These are phyloP conservation scores for Solanum arcanum DNA, from an alignment of 257 asterid genomes.

Conservation along the genomic window DNA sequence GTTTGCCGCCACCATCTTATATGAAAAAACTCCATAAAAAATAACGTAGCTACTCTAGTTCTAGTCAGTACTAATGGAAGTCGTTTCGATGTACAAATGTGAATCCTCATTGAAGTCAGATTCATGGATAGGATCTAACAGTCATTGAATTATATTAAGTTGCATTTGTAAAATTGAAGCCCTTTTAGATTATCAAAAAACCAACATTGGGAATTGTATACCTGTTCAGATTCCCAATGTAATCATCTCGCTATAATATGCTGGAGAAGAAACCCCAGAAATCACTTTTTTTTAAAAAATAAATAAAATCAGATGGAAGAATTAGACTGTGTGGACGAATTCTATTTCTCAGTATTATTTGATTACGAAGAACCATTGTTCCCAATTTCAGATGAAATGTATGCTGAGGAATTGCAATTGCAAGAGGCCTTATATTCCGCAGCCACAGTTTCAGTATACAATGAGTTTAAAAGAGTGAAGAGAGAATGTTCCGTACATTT, in stretches of 20 bases:
- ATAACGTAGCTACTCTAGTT: not conserved
- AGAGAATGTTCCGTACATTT: slow-evolving; percentile 5
- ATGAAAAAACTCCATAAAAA: not conserved
- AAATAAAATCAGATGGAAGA: not conserved
- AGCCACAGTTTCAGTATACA: not conserved
- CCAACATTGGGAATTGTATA: not conserved
- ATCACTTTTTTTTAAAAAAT: not conserved
- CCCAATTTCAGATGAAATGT: slow-evolving; percentile 5
- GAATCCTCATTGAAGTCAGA: not conserved
- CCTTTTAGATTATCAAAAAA: not conserved
- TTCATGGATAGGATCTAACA: not conserved
- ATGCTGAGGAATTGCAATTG: slow-evolving; percentile 16
- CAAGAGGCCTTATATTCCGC: slow-evolving; percentile 17
- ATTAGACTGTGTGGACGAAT: not conserved
- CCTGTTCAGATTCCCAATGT: not conserved
- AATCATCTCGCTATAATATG: not conserved
- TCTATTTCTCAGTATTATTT: slow-evolving; percentile 1
- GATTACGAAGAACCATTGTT: not conserved
- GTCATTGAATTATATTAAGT: not conserved
- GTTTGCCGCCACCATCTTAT: not conserved
- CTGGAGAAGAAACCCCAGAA: not conserved
- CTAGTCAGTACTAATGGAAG: not conserved
- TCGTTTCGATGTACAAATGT: not conserved
- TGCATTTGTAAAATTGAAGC: not conserved
- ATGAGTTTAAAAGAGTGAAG: not conserved